A percentile compares a stretch with the other conserved stretches of the same genome.
Evolutionary conservation across 208 protist genomes (phyloP).

Genomic region (Tritrichomonas musculus): DNA sequence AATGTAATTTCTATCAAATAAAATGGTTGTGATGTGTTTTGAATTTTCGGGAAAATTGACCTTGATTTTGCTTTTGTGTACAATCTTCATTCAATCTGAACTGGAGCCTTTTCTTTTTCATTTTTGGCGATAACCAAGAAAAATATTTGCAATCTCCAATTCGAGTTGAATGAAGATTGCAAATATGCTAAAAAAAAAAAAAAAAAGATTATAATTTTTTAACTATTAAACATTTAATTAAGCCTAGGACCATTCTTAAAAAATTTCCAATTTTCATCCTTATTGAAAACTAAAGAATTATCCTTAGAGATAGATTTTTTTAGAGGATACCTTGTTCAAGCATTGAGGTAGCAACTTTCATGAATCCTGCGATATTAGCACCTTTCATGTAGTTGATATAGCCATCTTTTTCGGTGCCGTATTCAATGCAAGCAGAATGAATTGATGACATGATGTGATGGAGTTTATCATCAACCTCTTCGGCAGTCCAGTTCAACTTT

Average conservation of each 20-base stretch:
- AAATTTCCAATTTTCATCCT: background rate
- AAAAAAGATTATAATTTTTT: too few relatives aligned
- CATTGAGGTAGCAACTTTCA: slow-evolving; percentile 60
- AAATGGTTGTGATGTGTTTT: too few relatives aligned
- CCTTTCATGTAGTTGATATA: slow-evolving; percentile 62
- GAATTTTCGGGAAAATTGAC: too few relatives aligned
- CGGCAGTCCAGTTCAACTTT: slow-evolving; percentile 62
- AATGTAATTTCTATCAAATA: too few relatives aligned
- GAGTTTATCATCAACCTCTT: slow-evolving; percentile 72
- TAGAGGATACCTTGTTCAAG: background rate
- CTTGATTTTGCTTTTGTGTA: too few relatives aligned
- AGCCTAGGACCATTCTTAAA: background rate
- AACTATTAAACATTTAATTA: background rate
- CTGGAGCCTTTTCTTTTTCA: too few relatives aligned
- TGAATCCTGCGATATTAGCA: slow-evolving; percentile 76
- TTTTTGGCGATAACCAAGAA: too few relatives aligned
- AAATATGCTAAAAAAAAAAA: too few relatives aligned
- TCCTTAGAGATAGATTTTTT: background rate
- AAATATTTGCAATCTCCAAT: too few relatives aligned
- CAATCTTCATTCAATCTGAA: too few relatives aligned
- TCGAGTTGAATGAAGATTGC: too few relatives aligned
- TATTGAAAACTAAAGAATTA: background rate
- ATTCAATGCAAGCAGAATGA: slow-evolving; percentile 59
- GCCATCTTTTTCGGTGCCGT: slow-evolving; percentile 53
- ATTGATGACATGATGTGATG: slow-evolving; percentile 73